Evolutionary conservation across 2,329 filamentous ascomycete genomes (phyloP), one percentile per base, ranked within the genome.

Genomic region (Monilinia laxa): DNA sequence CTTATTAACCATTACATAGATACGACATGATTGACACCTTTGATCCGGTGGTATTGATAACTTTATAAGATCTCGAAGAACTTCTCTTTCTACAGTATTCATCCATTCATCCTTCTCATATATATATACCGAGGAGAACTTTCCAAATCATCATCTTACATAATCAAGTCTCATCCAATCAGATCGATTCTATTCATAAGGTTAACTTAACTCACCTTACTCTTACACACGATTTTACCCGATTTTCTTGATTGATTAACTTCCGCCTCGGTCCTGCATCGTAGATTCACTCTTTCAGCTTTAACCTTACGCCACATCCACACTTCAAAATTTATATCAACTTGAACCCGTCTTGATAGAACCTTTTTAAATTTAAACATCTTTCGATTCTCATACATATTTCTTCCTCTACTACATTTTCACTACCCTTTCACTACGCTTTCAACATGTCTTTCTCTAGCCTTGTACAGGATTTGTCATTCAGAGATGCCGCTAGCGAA

Each of bases 361-460:
- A 35, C 4, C 28, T 28, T 35, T 35, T 35, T 4, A 9, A 35
- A 7, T 25, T 42, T 11, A 40, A 25, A 14, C 35, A 12, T 62
- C n/a, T 9, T 63, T 28, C 38, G 20, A 42, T 52, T 52, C 11
- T 42, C 20, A 20, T 35, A 35, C 31, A 35, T 35, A 35, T 35
- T 35, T 35, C 31, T 35, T 35, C 31, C 31, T 35, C 7, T 5
- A 35, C 31, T 35, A 7, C 7, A 35, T 5, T 35, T 35, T 35
- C 31, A 76, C n/a, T n/a, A n/a, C n/a, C n/a, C n/a, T n/a, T n/a
- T 35, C 31, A 35, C 31, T 35, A 7, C 7, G 7, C 31, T 35
- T 35, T 35, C 31, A 76, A 64, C 68, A 89, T 89, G 87, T 89
- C 87, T 47, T 89, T 89, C 79, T 89, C 87, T 52, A 87, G 84